Percentiles rank a stretch among this genome's conserved stretches.
phyloP scores from a whole-genome alignment of 192 early-diverging fungal genomes.

The Funneliformis mosseae region DNA sequence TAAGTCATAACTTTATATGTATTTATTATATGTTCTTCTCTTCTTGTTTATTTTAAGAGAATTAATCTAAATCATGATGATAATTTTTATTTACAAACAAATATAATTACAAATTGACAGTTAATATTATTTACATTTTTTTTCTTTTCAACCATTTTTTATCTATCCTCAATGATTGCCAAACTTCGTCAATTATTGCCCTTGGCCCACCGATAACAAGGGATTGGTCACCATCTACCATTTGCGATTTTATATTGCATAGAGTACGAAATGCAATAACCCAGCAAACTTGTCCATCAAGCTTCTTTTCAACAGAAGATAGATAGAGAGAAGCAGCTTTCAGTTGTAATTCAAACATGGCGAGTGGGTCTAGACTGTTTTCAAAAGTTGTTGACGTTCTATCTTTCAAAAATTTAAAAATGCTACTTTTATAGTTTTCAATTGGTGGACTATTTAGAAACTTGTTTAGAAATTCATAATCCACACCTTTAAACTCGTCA shows the following conservation, averaged over 20 bases:
- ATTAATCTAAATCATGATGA: no score
- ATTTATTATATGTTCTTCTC: no score
- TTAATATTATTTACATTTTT: not conserved
- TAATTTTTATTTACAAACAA: no score
- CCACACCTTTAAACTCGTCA: not conserved
- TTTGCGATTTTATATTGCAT: conserved; percentile 23
- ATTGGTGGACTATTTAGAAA: not conserved
- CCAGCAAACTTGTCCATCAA: not conserved
- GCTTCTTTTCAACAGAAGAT: not conserved
- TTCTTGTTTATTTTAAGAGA: no score
- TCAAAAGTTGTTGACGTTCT: not conserved
- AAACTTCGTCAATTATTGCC: not conserved
- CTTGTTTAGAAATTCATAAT: not conserved
- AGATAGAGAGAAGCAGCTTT: conserved; percentile 20
- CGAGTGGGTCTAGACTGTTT: not conserved
- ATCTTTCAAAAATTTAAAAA: not conserved
- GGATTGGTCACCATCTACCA: not conserved
- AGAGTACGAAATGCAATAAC: conserved; percentile 10
- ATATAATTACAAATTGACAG: no score
- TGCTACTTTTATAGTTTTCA: not conserved
- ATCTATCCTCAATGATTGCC: not conserved
- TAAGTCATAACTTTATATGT: no score
- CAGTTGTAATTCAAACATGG: not conserved
- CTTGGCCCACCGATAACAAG: conserved; percentile 6
- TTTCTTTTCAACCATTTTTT: not conserved